Evolutionary conservation across 306 rosid species (phyloP), one percentile per base, ranked within the genome.

Genomic region (Prinsepia uniflora): DNA sequence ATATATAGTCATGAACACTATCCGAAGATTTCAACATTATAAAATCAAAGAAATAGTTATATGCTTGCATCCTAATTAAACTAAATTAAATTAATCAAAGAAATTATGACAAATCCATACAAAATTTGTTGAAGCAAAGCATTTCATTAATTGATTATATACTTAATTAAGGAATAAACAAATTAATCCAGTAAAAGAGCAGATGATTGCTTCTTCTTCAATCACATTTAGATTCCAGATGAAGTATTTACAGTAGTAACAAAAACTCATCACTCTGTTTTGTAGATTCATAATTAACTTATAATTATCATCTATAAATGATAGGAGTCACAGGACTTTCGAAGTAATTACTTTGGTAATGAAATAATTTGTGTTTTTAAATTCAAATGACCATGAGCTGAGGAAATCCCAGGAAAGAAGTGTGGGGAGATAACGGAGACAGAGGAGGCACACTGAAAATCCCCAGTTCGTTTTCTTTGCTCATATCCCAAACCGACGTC

Each of bases 391-490:
- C 84, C 12, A 61, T 43, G 41, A 80, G 83, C 64, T 67, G 86
- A 49, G 79, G 45, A 73, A 63, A 75, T 40, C 82, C 88, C 50
- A 79, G 0, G 64, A 59, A 60, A 13, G 64, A 41, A 13, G 65
- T 73, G 73, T 62, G 45, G 2, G 88, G 88, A 52, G 88, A 79
- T 67, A 84, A 67, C 39, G 89, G 89, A 20, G 87, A 80, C 57
- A 83, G 57, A 56, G 84, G 87, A 68, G 89, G 89, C 45, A 85
- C 84, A 5, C 70, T 77, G 65, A 85, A 85, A 17, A 85, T 79
- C 41, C 84, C 86, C 9, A 12, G 64, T 34, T 82, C 81, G 19
- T 47, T 76, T 34, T 85, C 89, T 43, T 79, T 74, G 50, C 36
- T 24, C 0, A 59, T 10, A 18, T 79, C 89, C 89, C 89, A 85